Evolutionary conservation across 768 basidiomycete genomes (phyloP).

Genomic region (Sporobolomyces roseus): DNA sequence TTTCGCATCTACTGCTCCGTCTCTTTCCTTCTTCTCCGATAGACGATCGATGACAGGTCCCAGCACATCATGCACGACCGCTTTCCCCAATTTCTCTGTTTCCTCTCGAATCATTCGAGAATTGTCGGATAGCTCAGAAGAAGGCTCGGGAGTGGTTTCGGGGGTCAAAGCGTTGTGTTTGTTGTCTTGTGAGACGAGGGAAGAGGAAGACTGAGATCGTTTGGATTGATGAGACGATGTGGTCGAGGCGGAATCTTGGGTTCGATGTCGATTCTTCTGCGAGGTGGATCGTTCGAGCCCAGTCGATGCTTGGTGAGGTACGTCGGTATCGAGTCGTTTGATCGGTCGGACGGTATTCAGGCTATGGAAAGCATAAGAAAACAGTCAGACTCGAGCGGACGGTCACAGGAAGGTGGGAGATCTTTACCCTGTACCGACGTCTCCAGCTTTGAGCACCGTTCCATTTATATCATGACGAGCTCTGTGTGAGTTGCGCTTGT

Average conservation of each 20-base stretch:
- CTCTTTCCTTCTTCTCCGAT: too few species aligned
- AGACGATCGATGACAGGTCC: neutral
- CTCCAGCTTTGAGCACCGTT: slow-evolving; percentile 35
- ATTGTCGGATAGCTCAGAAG: neutral
- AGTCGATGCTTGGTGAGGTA: slow-evolving; percentile 69
- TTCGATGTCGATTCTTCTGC: slow-evolving; percentile 5
- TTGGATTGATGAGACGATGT: too few species aligned
- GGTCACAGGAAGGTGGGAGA: too few species aligned
- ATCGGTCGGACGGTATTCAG: slow-evolving; percentile 87
- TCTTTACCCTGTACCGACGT: slow-evolving; percentile 42
- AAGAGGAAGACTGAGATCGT: too few species aligned
- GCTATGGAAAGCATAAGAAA: slow-evolving; percentile 4
- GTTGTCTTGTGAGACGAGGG: too few species aligned
- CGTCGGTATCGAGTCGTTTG: slow-evolving; percentile 79
- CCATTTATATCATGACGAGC: slow-evolving; percentile 45
- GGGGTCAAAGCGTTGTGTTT: too few species aligned
- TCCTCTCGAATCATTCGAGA: neutral
- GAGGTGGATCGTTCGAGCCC: slow-evolving; percentile 69
- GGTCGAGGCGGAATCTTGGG: slow-evolving; percentile 1
- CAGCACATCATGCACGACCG: slow-evolving; percentile 66
- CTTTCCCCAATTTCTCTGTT: slow-evolving; percentile 45
- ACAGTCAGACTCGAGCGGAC: neutral
- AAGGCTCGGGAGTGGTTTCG: too few species aligned
- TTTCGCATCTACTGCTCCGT: slow-evolving; percentile 44
- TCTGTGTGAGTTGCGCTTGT: slow-evolving; percentile 25